Percentiles rank a stretch among this genome's conserved stretches.
These are phyloP conservation scores for Wickerhamiella galacta DNA, from an alignment of 805 yeast genomes.

Conservation along the genomic window DNA sequence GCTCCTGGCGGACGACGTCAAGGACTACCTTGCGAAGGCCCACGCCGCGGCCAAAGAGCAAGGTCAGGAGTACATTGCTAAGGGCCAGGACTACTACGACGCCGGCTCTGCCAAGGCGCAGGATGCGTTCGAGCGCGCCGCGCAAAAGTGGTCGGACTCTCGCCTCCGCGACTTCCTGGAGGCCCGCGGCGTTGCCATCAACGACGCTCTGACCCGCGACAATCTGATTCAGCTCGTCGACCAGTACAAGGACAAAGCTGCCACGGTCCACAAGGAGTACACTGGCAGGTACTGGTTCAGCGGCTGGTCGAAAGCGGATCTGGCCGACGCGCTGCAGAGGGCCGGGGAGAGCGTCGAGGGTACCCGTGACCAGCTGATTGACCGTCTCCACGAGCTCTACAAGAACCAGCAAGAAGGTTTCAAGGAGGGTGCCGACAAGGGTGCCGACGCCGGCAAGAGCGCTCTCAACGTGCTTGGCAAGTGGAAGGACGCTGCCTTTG, in stretches of 20 bases:
- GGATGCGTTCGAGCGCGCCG: conserved; percentile 1
- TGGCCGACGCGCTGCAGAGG: conserved; percentile 33
- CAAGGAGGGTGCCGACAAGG: conserved; percentile 30
- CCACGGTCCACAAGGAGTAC: conserved; percentile 19
- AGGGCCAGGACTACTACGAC: conserved; percentile 14
- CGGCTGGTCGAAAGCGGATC: conserved; percentile 34
- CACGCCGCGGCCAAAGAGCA: conserved; percentile 6
- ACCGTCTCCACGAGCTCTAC: conserved; percentile 28
- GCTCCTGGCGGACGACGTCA: conserved; percentile 17
- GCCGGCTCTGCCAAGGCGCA: conserved; percentile 1
- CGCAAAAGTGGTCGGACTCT: conserved; percentile 20
- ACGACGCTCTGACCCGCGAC: conserved; percentile 20
- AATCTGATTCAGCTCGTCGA: conserved; percentile 28
- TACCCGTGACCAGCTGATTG: conserved; percentile 31
- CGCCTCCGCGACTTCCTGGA: conserved; percentile 21
- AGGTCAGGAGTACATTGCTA: conserved; percentile 8
- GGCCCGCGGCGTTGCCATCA: conserved; percentile 21
- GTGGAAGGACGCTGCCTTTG: conserved; percentile 29
- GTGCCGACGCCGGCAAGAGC: conserved; percentile 27
- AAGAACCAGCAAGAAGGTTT: conserved; percentile 26
- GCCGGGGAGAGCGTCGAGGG: conserved; percentile 27
- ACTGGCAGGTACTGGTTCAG: conserved; percentile 37
- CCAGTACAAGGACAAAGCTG: conserved; percentile 24
- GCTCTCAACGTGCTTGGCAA: conserved; percentile 22
- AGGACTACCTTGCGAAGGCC: conserved; percentile 8